Base-by-base conservation (phyloP, 495 filamentous ascomycete species). In the Evernia prunastri region DNA sequence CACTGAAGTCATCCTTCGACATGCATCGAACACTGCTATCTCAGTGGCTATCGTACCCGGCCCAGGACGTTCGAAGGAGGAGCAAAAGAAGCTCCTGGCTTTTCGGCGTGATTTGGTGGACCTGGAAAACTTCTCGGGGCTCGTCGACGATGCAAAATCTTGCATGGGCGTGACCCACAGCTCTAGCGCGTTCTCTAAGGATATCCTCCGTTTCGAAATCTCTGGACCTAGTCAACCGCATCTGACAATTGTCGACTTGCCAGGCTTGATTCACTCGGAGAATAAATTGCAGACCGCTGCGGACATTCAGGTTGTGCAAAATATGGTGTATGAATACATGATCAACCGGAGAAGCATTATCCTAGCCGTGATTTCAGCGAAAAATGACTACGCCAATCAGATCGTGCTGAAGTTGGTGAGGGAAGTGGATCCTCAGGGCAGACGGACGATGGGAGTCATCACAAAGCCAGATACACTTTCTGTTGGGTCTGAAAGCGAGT, bases 381-480 rank as follows among this genome's bases (percentile, higher is more conserved):
- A 63, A 51, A 69, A 66, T 37, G 68, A 69, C 31, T 60, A 64
- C 37, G 65, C 68, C 0, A 67, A 69, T 18, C 65, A 67, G 49
- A 57, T 68, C 43, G 60, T 89, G 45, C 70, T 91, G 70, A 91
- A 92, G 74, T 78, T 91, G 61, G 89, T 89, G 20, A 80, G 89
- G 61, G 88, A 89, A 71, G 88, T 89, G 25, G 89, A 92, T 69
- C 86, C 85, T 12, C 87, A 91, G 70, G 89, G 88, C 56, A 23
- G 29, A 20, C 61, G 66, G n/a, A 68, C 66, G 0, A 15, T 68
- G 27, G 66, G 66, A 0, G 35, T 68, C 33, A 68, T 68, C 58
- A 68, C 66, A 20, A 68, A 68, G 39, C 66, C 66, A 3, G 66
- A 68, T 61, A 74, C 70, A 8, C 63, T 78, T 39, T 42, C 67